Conservation (phyloP, 2,329 filamentous ascomycete genomes). For the Colletotrichum sp. region DNA sequence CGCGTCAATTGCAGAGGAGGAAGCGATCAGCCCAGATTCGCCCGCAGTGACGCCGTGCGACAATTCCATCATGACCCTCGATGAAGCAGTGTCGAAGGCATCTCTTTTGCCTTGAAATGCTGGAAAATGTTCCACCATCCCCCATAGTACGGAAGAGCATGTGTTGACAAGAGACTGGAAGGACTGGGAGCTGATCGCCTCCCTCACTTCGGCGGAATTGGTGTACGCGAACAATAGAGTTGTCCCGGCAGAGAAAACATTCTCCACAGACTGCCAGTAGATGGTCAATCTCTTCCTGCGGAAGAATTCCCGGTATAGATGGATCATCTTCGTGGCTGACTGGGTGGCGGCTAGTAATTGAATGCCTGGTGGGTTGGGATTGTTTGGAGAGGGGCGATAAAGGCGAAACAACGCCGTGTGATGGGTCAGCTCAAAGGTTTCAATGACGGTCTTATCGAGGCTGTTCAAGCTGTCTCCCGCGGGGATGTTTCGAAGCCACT, state of each 20-base stretch:
- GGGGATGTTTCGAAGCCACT: not conserved
- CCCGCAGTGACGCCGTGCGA: not conserved
- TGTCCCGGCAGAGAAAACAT: not conserved
- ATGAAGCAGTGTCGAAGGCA: not conserved
- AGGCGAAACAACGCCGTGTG: not conserved
- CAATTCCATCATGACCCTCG: not conserved
- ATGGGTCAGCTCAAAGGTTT: not conserved
- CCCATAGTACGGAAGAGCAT: not conserved
- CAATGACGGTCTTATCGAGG: not conserved
- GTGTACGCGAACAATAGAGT: not conserved
- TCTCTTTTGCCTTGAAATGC: not conserved
- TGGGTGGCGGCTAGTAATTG: not conserved
- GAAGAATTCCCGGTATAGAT: not conserved
- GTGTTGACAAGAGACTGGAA: not conserved
- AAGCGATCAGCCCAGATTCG: not conserved
- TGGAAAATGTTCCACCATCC: not conserved
- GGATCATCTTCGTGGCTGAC: not conserved
- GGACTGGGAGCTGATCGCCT: not conserved
- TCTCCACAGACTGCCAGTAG: not conserved
- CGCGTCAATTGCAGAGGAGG: accelerated
- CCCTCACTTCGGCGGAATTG: not conserved
- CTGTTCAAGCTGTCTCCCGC: not conserved
- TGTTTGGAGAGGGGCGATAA: not conserved
- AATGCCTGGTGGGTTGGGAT: not conserved
- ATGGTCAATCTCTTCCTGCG: not conserved